A percentile compares a stretch with the other conserved stretches of the same genome.
phyloP scores from a whole-genome alignment of 192 early-diverging fungal genomes.

The Umbelopsis sp. region DNA sequence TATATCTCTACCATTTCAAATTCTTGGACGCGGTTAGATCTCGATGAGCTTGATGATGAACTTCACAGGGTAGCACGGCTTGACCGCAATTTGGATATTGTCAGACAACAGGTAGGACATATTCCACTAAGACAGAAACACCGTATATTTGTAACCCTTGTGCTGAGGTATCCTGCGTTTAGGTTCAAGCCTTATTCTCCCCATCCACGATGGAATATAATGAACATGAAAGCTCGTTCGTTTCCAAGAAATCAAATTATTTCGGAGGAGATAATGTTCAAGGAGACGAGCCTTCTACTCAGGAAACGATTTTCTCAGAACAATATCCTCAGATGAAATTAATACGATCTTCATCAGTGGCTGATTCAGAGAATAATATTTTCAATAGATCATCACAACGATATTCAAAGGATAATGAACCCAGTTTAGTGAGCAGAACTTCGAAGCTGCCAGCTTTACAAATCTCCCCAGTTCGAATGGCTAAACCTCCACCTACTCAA shows the following conservation, averaged over 20 bases:
- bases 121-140: neutral
- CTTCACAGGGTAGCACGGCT: neutral
- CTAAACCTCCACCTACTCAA: neutral
- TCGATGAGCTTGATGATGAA: slow-evolving; percentile 12
- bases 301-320: neutral
- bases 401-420: neutral
- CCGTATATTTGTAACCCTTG: neutral
- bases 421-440: neutral
- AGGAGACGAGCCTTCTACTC: neutral
- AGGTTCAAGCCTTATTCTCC: neutral
- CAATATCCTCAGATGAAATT: neutral
- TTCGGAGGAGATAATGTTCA: neutral
- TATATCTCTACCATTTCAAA: neutral
- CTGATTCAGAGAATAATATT: neutral
- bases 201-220: neutral
- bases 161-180: neutral
- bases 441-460: neutral
- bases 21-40: slow-evolving; percentile 1
- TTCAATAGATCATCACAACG: neutral
- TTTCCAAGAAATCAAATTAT: neutral
- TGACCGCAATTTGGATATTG: slow-evolving; percentile 5
- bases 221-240: neutral
- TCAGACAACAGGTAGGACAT: neutral
- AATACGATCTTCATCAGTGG: neutral
- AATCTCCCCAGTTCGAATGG: neutral